A percentile compares a stretch with the other conserved stretches of the same genome.
These are phyloP conservation scores for Cotoneaster glaucophyllus DNA, from an alignment of 306 rosid species.

Conservation along the genomic window DNA sequence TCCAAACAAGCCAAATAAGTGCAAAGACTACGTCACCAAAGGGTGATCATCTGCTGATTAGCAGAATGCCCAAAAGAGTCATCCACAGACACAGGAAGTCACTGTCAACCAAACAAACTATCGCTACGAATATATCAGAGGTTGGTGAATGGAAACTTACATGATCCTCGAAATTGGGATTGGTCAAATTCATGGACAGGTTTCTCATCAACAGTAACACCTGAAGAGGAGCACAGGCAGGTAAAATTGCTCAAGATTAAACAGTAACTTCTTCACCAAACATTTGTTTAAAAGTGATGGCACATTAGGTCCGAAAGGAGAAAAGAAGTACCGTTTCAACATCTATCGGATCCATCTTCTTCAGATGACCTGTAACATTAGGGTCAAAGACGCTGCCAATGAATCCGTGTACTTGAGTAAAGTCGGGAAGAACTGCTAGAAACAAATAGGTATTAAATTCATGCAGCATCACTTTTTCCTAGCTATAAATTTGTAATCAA, in stretches of 20 bases:
- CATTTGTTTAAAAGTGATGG: neutral
- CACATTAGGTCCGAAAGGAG: neutral
- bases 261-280: neutral
- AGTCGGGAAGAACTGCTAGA: slow-evolving; percentile 92
- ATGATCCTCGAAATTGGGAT: slow-evolving; percentile 90
- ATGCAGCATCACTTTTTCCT: neutral
- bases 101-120: neutral
- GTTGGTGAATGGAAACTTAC: slow-evolving; percentile 44
- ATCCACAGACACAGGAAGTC: too few relatives aligned
- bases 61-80: too few relatives aligned
- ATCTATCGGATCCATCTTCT: slow-evolving; percentile 84
- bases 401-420: slow-evolving; percentile 71
- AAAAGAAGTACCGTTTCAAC: slow-evolving; percentile 64
- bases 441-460: slow-evolving; percentile 4
- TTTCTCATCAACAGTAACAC: slow-evolving; percentile 93
- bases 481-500: too few relatives aligned
- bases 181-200: slow-evolving; percentile 71
- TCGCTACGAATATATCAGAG: neutral
- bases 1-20: too few relatives aligned
- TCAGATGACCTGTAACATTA: slow-evolving; percentile 55
- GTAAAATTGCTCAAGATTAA: neutral
- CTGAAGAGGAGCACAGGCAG: slow-evolving; percentile 31
- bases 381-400: slow-evolving; percentile 97
- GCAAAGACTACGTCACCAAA: too few relatives aligned
- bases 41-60: too few relatives aligned